A percentile compares a stretch with the other conserved stretches of the same genome.
Evolutionary conservation across 371 early-diverging fungal genomes (phyloP).

Genomic region (Dentiscutata heterogama): DNA sequence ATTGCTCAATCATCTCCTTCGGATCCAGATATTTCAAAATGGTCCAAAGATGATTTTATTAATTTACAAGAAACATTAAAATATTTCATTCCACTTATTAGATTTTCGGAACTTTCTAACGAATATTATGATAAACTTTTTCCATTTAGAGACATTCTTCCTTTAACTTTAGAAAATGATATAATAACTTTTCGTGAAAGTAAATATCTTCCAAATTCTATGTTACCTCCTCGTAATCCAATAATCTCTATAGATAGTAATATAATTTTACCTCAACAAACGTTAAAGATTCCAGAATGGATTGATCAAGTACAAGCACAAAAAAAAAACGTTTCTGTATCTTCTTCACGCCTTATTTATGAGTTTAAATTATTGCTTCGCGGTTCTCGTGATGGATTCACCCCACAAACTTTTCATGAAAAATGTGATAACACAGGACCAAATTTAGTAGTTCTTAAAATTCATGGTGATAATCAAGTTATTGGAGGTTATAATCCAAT

Average conservation of each 20-base stretch:
- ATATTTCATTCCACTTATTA: slow-evolving; percentile 28
- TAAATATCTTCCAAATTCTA: neutral
- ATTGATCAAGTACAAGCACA: slow-evolving; percentile 19
- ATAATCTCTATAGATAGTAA: slow-evolving; percentile 24
- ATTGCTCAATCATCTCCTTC: neutral
- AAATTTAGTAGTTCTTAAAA: slow-evolving; percentile 26
- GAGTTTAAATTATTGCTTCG: slow-evolving; percentile 39
- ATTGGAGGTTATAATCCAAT: slow-evolving; percentile 46
- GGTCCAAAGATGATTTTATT: slow-evolving; percentile 2
- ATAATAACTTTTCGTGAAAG: neutral
- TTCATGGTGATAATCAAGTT: slow-evolving; percentile 21
- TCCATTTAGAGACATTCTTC: slow-evolving; percentile 33
- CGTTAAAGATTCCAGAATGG: slow-evolving; percentile 38
- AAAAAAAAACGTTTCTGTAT: neutral
- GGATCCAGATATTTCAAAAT: neutral
- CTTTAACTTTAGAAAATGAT: neutral
- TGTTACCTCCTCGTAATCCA: slow-evolving; percentile 26
- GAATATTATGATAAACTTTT: slow-evolving; percentile 26
- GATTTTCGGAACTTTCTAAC: slow-evolving; percentile 35
- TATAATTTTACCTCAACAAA: slow-evolving; percentile 18
- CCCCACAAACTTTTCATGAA: slow-evolving; percentile 39
- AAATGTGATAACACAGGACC: slow-evolving; percentile 43
- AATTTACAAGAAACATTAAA: slow-evolving; percentile 5
- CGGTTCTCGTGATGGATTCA: slow-evolving; percentile 38
- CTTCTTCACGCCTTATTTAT: neutral